phyloP scores from a whole-genome alignment of 306 rosid genomes.

The Dalbergia cochinchinensis region DNA sequence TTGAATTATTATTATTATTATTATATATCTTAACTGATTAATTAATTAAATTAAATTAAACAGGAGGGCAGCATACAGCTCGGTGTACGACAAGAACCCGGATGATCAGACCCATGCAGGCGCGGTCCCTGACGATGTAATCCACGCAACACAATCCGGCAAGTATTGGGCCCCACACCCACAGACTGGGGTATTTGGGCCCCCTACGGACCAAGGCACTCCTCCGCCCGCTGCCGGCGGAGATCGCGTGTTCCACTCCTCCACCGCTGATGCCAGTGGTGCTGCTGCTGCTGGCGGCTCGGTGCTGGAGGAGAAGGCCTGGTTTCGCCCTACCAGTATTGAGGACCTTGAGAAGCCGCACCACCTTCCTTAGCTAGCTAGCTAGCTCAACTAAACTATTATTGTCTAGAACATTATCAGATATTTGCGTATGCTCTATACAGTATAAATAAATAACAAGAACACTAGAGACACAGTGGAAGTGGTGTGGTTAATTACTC shows the following conservation, averaged over 20 bases:
- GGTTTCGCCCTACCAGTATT: constrained; percentile 86
- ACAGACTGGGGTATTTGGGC: constrained; percentile 92
- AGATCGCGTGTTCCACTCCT: constrained; percentile 34
- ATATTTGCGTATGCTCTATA: neutral
- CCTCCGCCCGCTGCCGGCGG: constrained; percentile 24
- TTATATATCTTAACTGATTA: too few species aligned
- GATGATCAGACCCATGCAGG: constrained; percentile 66
- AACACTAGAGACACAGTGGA: constrained; percentile 27
- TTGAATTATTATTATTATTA: too few species aligned
- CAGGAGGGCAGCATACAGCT: constrained; percentile 75
- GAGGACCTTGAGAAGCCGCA: constrained; percentile 98
- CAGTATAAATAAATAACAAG: constrained; percentile 31
- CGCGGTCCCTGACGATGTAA: constrained; percentile 77
- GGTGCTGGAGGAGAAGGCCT: constrained; percentile 86
- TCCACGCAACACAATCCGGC: constrained; percentile 57
- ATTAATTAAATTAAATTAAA: neutral
- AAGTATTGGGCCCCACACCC: constrained; percentile 97
- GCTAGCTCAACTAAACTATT: too few species aligned
- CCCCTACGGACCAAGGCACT: constrained; percentile 42
- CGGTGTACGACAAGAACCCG: constrained; percentile 82
- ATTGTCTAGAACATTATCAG: neutral
- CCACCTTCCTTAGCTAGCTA: constrained; percentile 10
- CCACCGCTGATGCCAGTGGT: neutral
- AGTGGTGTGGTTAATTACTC: constrained; percentile 33
- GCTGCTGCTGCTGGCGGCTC: constrained; percentile 45